phyloP scores from a whole-genome alignment of 768 basidiomycete genomes.

The Asterophora parasitica region DNA sequence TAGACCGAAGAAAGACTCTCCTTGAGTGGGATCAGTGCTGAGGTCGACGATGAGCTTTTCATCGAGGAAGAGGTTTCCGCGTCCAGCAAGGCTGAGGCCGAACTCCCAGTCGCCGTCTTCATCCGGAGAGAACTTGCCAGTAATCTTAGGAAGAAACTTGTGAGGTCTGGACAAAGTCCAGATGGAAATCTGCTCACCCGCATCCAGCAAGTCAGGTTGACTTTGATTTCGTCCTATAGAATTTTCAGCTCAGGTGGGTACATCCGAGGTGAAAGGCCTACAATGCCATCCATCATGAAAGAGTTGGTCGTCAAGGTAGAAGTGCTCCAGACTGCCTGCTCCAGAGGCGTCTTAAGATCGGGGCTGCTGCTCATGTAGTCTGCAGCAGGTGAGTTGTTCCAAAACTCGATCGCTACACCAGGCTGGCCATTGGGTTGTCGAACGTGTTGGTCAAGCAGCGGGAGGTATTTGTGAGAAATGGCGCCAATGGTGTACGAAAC shows the following conservation, averaged over 20 bases:
- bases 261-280: slow-evolving; percentile 18
- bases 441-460: slow-evolving; percentile 45
- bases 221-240: slow-evolving; percentile 31
- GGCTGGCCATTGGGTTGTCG: slow-evolving; percentile 29
- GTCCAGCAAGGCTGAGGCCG: slow-evolving; percentile 38
- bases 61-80: slow-evolving; percentile 49
- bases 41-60: slow-evolving; percentile 41
- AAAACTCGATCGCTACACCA: slow-evolving; percentile 40
- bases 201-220: slow-evolving; percentile 38
- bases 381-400: slow-evolving; percentile 38
- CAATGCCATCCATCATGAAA: slow-evolving; percentile 39
- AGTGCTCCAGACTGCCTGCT: slow-evolving; percentile 32
- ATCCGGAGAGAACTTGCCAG: slow-evolving; percentile 43
- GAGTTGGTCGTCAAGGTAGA: slow-evolving; percentile 30
- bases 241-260: background rate
- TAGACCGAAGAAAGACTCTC: slow-evolving; percentile 38
- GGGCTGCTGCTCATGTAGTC: slow-evolving; percentile 28
- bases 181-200: slow-evolving; percentile 32
- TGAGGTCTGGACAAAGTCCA: background rate
- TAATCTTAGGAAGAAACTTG: slow-evolving; percentile 25
- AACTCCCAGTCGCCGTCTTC: slow-evolving; percentile 50
- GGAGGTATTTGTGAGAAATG: slow-evolving; percentile 43
- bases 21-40: slow-evolving; percentile 32
- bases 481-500: slow-evolving; percentile 43
- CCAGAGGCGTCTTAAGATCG: slow-evolving; percentile 21